Percentiles rank a stretch among this genome's conserved stretches.
Conservation (phyloP, 345 rosid species). For the Salix arbutifolia region DNA sequence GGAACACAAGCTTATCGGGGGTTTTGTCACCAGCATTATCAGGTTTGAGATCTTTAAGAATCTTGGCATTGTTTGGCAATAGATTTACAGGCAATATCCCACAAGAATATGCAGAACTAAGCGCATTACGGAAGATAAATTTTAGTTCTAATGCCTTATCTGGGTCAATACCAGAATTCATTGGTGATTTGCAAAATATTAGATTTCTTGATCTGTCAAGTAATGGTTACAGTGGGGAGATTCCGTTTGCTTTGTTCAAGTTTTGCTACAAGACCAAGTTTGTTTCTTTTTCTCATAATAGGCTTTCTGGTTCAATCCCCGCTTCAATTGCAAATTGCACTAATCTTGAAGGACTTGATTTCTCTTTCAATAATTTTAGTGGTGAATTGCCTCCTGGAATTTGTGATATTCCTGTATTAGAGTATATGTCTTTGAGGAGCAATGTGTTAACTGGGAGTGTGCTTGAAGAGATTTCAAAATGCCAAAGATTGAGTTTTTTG, state of each 20-base stretch:
- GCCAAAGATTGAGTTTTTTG: slow-evolving; percentile 53
- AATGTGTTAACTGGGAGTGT: slow-evolving; percentile 65
- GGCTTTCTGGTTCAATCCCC: slow-evolving; percentile 70
- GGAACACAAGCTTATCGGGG: slow-evolving; percentile 82
- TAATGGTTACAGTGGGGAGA: slow-evolving; percentile 60
- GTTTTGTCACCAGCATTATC: slow-evolving; percentile 63
- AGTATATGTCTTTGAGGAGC: slow-evolving; percentile 57
- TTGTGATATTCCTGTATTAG: slow-evolving; percentile 57
- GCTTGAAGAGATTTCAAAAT: slow-evolving; percentile 45
- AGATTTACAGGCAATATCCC: slow-evolving; percentile 80
- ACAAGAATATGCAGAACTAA: slow-evolving; percentile 51
- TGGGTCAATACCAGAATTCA: slow-evolving; percentile 82
- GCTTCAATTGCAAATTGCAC: slow-evolving; percentile 59
- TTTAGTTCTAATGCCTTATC: slow-evolving; percentile 84
- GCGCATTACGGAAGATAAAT: slow-evolving; percentile 85
- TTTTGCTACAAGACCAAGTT: slow-evolving; percentile 69
- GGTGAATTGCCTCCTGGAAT: slow-evolving; percentile 62
- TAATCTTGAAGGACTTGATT: slow-evolving; percentile 75
- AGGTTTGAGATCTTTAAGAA: slow-evolving; percentile 63
- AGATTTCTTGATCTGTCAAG: slow-evolving; percentile 90
- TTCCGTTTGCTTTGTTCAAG: slow-evolving; percentile 66
- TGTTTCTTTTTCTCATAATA: slow-evolving; percentile 68
- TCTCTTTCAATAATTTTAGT: slow-evolving; percentile 64
- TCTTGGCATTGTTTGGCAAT: slow-evolving; percentile 85
- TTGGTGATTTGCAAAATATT: slow-evolving; percentile 70